Percentiles rank a stretch among this genome's conserved stretches.
Conservation (phyloP, 495 filamentous ascomycete genomes). For the Antarctomyces pellizariae region DNA sequence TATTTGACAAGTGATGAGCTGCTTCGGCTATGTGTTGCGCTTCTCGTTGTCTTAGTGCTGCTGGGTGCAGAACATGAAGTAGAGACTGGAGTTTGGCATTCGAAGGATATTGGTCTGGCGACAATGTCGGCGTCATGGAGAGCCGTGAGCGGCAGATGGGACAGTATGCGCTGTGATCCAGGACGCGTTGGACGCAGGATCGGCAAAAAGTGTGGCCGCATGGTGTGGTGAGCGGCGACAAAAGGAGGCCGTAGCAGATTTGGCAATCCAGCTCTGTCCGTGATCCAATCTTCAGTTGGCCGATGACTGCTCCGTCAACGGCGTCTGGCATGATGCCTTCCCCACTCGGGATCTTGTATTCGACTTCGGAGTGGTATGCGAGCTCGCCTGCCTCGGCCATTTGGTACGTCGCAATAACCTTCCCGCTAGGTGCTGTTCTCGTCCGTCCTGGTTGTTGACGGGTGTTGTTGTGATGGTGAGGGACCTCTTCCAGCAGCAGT, state of each 20-base stretch:
- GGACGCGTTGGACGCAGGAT: constrained; percentile 43
- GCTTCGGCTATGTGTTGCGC: constrained; percentile 28
- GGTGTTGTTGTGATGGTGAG: constrained; percentile 12
- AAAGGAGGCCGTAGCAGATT: constrained; percentile 57
- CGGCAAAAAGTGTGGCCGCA: constrained; percentile 86
- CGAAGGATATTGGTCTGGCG: constrained; percentile 23
- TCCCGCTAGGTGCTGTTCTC: constrained; percentile 23
- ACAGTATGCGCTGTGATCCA: constrained; percentile 56
- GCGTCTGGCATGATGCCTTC: constrained; percentile 16
- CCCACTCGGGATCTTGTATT: constrained; percentile 14
- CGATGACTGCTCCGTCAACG: constrained; percentile 27
- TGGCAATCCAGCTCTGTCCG: constrained; percentile 63
- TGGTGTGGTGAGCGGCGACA: constrained; percentile 59
- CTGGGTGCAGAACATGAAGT: constrained; percentile 39
- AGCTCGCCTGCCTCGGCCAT: constrained; percentile 30
- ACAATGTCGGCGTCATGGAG: constrained; percentile 31
- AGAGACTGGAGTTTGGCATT: constrained; percentile 38
- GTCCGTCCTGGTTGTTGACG: constrained; percentile 11
- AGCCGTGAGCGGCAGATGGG: constrained; percentile 53
- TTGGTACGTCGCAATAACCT: constrained; percentile 33
- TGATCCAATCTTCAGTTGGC: constrained; percentile 31
- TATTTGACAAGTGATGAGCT: constrained; percentile 11
- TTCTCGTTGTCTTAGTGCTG: constrained; percentile 31
- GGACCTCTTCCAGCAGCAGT: constrained; percentile 19
- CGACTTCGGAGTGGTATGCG: constrained; percentile 26